A percentile compares a stretch with the other conserved stretches of the same genome.
phyloP scores from a whole-genome alignment of 169 alveolate genomes.

The Cystoisospora suis region DNA sequence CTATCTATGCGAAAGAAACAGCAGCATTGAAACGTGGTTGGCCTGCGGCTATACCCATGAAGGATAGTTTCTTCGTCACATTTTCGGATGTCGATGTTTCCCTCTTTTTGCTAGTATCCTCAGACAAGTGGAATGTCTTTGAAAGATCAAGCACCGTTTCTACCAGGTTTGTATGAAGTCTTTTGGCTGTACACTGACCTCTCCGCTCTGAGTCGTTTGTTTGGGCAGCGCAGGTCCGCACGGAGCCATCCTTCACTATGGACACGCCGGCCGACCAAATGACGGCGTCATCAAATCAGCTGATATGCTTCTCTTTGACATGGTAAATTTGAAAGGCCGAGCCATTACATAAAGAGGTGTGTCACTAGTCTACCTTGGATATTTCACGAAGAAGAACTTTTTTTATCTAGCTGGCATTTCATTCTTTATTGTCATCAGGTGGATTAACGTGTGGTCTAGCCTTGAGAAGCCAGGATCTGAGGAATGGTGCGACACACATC shows the following conservation, averaged over 20 bases:
- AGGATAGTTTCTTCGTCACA: too few species aligned
- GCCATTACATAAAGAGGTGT: neutral
- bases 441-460: neutral
- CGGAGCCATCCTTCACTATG: constrained; percentile 65
- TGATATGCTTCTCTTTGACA: constrained; percentile 60
- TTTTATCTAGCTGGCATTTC: neutral
- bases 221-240: constrained; percentile 54
- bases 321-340: constrained; percentile 5
- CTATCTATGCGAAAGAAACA: too few species aligned
- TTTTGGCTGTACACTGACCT: too few species aligned
- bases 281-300: constrained; percentile 36
- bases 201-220: neutral
- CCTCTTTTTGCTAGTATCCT: too few species aligned
- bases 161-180: too few species aligned
- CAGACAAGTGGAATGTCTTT: too few species aligned
- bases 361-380: too few species aligned
- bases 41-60: too few species aligned
- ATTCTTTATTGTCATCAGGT: neutral
- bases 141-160: too few species aligned
- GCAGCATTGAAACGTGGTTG: too few species aligned
- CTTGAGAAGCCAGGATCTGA: neutral
- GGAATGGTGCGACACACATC: neutral
- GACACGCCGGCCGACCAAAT: constrained; percentile 66
- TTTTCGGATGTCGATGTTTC: too few species aligned
- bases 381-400: too few species aligned